Evolutionary conservation across 139 green algal species (phyloP), one percentile per base, ranked within the genome.

Genomic region (Monoraphidium neglectum): DNA sequence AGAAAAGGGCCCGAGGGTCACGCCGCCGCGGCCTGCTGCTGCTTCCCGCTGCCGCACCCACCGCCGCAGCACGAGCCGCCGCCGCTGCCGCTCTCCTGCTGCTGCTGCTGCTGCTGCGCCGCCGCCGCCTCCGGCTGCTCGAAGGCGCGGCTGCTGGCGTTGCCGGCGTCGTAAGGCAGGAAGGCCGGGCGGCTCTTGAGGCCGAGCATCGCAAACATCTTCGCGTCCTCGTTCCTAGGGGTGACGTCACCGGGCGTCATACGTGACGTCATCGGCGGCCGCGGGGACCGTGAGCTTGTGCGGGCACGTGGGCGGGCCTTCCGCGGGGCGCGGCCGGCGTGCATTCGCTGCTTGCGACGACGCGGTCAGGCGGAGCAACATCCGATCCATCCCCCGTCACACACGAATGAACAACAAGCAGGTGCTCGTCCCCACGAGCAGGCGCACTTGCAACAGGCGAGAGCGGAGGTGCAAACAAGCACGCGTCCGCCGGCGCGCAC

Each of bases 201-300:
- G 12, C 94, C 93, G 18, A 97, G 87, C 62, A 87, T 33, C n/a
- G 88, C 83, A 80, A 98, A 97, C 91, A 98, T 94, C 40, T 80
- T 56, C 35, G 4, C 16, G 70, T 95, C 88, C 63, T 90, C 86
- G 74, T 89, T 74, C n/a, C 80, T 72, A 49, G 72, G 43, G 43
- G n/a, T n/a, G n/a, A n/a, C n/a, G n/a, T n/a, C n/a, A n/a, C n/a
- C n/a, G n/a, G n/a, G n/a, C n/a, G n/a, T n/a, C n/a, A n/a, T n/a
- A n/a, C n/a, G n/a, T n/a, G n/a, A n/a, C n/a, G n/a, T n/a, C n/a
- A n/a, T n/a, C n/a, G n/a, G n/a, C n/a, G n/a, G n/a, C n/a, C n/a
- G n/a, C n/a, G n/a, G n/a, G n/a, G n/a, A n/a, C n/a, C n/a, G n/a
- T n/a, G n/a, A n/a, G n/a, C n/a, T n/a, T n/a, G n/a, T n/a, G n/a